Percentiles rank a stretch among this genome's conserved stretches.
phyloP scores from a whole-genome alignment of 768 basidiomycete species.

The Tylopilus cervinicoccineus region DNA sequence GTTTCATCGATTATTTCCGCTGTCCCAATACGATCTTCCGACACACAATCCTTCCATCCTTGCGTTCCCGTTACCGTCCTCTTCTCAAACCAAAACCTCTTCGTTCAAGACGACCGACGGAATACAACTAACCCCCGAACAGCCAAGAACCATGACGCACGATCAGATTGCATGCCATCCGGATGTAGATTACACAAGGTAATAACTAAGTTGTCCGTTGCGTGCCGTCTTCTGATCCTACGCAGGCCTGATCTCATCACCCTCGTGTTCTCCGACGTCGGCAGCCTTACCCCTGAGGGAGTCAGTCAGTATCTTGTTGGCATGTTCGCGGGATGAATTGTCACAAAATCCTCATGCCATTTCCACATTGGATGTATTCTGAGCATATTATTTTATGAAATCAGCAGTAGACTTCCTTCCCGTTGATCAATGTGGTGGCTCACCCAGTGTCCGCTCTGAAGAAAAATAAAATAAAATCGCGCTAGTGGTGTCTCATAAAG shows the following conservation, averaged over 20 bases:
- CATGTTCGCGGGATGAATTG: constrained; percentile 74
- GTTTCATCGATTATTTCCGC: constrained; percentile 92
- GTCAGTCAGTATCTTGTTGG: constrained; percentile 95
- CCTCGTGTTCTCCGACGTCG: constrained; percentile 91
- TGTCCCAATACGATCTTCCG: constrained; percentile 87
- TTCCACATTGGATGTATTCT: constrained; percentile 10
- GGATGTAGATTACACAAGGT: constrained; percentile 93
- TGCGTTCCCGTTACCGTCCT: constrained; percentile 51
- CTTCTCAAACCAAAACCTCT: constrained; percentile 4
- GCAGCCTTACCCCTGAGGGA: constrained; percentile 87
- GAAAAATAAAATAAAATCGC: constrained; percentile 4
- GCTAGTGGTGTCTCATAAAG: constrained; percentile 12
- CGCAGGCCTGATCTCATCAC: constrained; percentile 87
- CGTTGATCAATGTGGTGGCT: constrained; percentile 13
- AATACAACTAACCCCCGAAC: constrained; percentile 3
- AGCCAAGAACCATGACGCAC: constrained; percentile 53
- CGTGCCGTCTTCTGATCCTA: constrained; percentile 23
- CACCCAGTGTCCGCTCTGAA: constrained; percentile 10
- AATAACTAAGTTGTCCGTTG: constrained; percentile 17
- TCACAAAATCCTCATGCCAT: not conserved
- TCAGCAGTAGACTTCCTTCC: constrained; percentile 17
- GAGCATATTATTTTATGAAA: constrained; percentile 14
- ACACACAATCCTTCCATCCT: constrained; percentile 74
- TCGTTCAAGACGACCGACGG: constrained; percentile 3
- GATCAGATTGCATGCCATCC: constrained; percentile 83